These are phyloP conservation scores for button mushroom (Agaricus bisporus) DNA, from an alignment of 768 basidiomycete species.

Conservation along the genomic window DNA sequence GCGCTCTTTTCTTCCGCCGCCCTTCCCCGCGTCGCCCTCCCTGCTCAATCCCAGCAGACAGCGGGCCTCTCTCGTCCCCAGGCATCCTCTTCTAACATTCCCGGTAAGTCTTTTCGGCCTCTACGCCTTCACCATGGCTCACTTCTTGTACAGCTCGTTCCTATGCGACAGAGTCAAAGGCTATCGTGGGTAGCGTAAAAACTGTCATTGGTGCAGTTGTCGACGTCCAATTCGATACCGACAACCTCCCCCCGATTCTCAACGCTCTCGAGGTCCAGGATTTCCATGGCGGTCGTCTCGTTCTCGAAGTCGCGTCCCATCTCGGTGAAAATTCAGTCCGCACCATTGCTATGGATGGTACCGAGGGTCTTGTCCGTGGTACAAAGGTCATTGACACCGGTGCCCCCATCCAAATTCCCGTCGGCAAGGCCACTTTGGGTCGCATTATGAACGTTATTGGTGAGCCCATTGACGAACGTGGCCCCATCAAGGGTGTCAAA, in stretches of 20 bases:
- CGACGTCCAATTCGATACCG: constrained; percentile 96
- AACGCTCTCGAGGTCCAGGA: constrained; percentile 98
- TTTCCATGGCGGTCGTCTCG: constrained; percentile 92
- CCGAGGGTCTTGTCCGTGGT: constrained; percentile 99
- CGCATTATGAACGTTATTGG: constrained; percentile 99
- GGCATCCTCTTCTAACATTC: constrained; percentile 39
- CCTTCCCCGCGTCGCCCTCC: constrained; percentile 49
- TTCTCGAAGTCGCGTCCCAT: constrained; percentile 98
- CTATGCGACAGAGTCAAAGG: constrained; percentile 88
- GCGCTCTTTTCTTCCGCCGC: constrained; percentile 78
- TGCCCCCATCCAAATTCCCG: constrained; percentile 93
- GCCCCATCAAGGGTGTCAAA: constrained; percentile 95
- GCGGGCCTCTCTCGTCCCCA: constrained; percentile 42
- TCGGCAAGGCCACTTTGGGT: constrained; percentile 90
- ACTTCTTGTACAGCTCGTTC: constrained; percentile 52
- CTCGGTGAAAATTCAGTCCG: constrained; percentile 99
- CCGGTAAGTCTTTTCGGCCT: constrained; percentile 39
- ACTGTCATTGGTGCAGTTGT: constrained; percentile 99
- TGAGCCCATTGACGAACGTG: constrained; percentile 99
- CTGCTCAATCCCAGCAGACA: constrained; percentile 36
- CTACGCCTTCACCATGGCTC: constrained; percentile 15
- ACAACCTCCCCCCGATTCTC: constrained; percentile 93
- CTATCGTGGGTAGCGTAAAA: constrained; percentile 75
- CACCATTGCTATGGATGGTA: constrained; percentile 99
- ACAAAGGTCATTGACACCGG: constrained; percentile 97